A percentile compares a stretch with the other conserved stretches of the same genome.
phyloP scores from a whole-genome alignment of 2,329 filamentous ascomycete genomes.

The Fusarium xylarioides region DNA sequence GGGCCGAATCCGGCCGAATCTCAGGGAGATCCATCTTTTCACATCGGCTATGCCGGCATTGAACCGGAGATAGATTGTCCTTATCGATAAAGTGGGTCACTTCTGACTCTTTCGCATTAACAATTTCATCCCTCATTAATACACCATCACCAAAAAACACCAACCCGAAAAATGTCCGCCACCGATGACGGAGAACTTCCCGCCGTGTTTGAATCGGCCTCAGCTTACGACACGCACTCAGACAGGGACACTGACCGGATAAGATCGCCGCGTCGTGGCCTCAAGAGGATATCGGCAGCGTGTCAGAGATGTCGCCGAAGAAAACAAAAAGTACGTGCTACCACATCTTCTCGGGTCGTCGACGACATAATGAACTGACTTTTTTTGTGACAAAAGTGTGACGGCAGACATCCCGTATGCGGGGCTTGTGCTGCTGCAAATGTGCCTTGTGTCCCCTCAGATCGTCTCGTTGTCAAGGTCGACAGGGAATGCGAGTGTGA shows the following conservation, averaged over 20 bases:
- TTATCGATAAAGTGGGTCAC: constrained; percentile 13
- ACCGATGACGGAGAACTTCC: constrained; percentile 24
- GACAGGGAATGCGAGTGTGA: constrained; percentile 36
- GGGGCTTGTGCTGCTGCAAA: constrained; percentile 26
- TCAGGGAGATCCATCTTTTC: background rate
- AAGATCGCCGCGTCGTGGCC: constrained; percentile 23
- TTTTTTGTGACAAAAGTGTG: constrained; percentile 14
- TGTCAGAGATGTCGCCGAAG: constrained; percentile 37
- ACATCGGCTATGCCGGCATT: constrained; percentile 14
- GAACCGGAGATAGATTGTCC: constrained; percentile 7
- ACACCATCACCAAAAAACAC: background rate
- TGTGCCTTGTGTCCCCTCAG: constrained; percentile 34
- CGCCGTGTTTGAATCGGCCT: constrained; percentile 3
- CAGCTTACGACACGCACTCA: constrained; percentile 16
- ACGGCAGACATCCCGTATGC: constrained; percentile 35
- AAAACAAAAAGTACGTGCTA: constrained; percentile 33
- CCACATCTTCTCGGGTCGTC: background rate
- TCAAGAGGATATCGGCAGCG: constrained; percentile 34
- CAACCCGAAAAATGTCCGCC: constrained; percentile 8
- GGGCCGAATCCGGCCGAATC: background rate
- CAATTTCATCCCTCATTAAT: background rate
- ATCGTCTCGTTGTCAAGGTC: constrained; percentile 31
- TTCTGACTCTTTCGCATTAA: constrained; percentile 2
- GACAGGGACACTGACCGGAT: constrained; percentile 11
- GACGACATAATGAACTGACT: background rate